phyloP scores from a whole-genome alignment of 2,329 filamentous ascomycete species.

The Diplodia corticola region DNA sequence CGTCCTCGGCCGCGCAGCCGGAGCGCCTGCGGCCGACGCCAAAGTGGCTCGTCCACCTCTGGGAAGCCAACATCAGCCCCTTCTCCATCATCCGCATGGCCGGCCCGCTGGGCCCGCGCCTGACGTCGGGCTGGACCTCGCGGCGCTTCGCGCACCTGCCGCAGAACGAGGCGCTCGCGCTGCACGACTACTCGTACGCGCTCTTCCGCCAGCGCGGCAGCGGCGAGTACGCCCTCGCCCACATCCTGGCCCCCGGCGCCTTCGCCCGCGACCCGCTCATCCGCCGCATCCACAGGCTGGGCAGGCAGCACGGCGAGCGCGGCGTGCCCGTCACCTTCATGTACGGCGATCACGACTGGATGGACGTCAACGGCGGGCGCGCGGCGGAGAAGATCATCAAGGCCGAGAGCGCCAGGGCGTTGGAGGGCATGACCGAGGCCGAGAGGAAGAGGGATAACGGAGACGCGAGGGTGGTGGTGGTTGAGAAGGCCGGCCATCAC shows the following conservation, averaged over 20 bases:
- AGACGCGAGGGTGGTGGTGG: slow-evolving; percentile 76
- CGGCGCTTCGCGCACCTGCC: slow-evolving; percentile 90
- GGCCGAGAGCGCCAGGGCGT: slow-evolving; percentile 60
- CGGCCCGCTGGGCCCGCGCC: slow-evolving; percentile 83
- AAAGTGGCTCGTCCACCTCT: slow-evolving; percentile 87
- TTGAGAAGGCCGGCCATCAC: slow-evolving; percentile 71
- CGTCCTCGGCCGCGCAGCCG: slow-evolving; percentile 41
- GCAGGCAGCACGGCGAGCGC: slow-evolving; percentile 66
- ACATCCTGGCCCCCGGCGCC: slow-evolving; percentile 89
- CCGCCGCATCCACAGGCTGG: slow-evolving; percentile 80
- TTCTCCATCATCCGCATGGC: slow-evolving; percentile 87
- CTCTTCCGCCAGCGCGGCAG: slow-evolving; percentile 90
- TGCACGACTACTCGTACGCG: slow-evolving; percentile 93
- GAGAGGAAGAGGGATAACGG: slow-evolving; percentile 74
- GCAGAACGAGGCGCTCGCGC: slow-evolving; percentile 71
- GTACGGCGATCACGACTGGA: slow-evolving; percentile 18
- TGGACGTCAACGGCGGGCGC: slow-evolving; percentile 64
- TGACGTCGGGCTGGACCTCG: slow-evolving; percentile 96
- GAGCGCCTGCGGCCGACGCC: slow-evolving; percentile 44
- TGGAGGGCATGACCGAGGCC: slow-evolving; percentile 61
- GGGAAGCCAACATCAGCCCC: slow-evolving; percentile 95
- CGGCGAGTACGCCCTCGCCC: slow-evolving; percentile 89
- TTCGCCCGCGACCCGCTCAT: slow-evolving; percentile 88
- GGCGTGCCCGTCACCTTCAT: slow-evolving; percentile 72
- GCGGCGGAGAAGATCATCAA: slow-evolving; percentile 79